phyloP scores from a whole-genome alignment of 345 rosid species.

The Cardamine resedifolia region DNA sequence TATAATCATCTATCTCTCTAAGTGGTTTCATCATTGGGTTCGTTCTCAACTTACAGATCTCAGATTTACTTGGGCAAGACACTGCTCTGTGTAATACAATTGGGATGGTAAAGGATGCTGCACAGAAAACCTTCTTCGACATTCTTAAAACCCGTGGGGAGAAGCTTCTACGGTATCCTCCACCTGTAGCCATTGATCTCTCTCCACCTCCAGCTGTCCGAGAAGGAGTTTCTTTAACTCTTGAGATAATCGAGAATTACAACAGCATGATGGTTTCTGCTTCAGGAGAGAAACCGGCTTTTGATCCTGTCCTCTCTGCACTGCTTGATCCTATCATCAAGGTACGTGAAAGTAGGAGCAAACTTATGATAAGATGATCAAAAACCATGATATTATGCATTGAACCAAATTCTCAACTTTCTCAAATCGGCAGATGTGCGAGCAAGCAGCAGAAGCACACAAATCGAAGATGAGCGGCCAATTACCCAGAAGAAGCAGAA shows the following conservation, averaged over 20 bases:
- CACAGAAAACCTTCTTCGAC: constrained; percentile 90
- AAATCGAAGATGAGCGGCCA: constrained; percentile 68
- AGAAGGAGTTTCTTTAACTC: constrained; percentile 88
- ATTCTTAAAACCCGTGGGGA: constrained; percentile 89
- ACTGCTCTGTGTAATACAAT: constrained; percentile 86
- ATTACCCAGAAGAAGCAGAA: constrained; percentile 65
- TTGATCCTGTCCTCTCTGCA: constrained; percentile 83
- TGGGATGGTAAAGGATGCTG: constrained; percentile 85
- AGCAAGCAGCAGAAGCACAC: constrained; percentile 96
- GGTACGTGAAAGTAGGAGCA: constrained; percentile 42
- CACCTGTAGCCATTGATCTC: constrained; percentile 89
- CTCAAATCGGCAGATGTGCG: constrained; percentile 72
- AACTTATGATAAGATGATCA: background rate
- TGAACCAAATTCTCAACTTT: constrained; percentile 8
- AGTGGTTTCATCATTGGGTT: constrained; percentile 12
- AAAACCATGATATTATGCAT: constrained; percentile 8
- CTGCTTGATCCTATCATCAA: constrained; percentile 91
- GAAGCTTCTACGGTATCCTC: constrained; percentile 93
- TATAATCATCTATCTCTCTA: background rate
- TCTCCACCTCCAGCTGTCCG: constrained; percentile 94
- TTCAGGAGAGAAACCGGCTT: constrained; percentile 60
- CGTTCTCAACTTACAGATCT: constrained; percentile 49
- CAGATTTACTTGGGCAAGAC: constrained; percentile 88
- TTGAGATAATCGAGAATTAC: constrained; percentile 82
- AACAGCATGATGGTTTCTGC: constrained; percentile 85